phyloP scores from a whole-genome alignment of 495 filamentous ascomycete genomes.

The Trypethelium eluteriae region DNA sequence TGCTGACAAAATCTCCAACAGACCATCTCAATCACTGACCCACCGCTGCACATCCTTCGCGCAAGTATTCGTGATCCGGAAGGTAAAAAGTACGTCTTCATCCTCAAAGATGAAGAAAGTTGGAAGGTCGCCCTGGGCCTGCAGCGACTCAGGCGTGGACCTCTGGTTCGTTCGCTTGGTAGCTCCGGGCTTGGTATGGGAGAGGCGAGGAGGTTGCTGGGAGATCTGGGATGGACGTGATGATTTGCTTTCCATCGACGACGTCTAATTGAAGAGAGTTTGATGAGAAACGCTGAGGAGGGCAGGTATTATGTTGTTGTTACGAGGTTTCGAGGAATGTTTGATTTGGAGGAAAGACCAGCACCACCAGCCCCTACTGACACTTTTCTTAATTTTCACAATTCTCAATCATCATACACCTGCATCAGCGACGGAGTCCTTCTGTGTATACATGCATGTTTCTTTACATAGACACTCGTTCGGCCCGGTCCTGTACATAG shows the following conservation, averaged over 20 bases:
- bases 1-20: neutral
- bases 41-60: conserved; percentile 63
- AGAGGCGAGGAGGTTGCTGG: conserved; percentile 55
- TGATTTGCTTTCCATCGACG: neutral
- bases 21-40: neutral
- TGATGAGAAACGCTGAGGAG: neutral
- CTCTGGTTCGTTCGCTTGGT: conserved; percentile 44
- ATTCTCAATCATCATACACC: neutral
- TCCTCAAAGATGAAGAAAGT: conserved; percentile 71
- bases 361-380: neutral
- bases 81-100: conserved; percentile 72
- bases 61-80: conserved; percentile 79
- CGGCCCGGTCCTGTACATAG: neutral
- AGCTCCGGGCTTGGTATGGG: conserved; percentile 39
- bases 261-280: neutral
- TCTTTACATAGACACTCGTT: conserved; percentile 11
- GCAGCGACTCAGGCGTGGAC: conserved; percentile 62
- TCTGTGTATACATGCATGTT: conserved; percentile 5
- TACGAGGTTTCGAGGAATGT: neutral
- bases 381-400: neutral
- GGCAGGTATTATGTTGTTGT: neutral
- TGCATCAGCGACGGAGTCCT: conserved; percentile 2
- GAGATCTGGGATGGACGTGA: conserved; percentile 53
- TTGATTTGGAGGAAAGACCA: neutral
- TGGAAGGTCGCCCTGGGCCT: conserved; percentile 90